These are phyloP conservation scores for Neurospora sp. DNA, from an alignment of 495 filamentous ascomycete species.

Conservation along the genomic window DNA sequence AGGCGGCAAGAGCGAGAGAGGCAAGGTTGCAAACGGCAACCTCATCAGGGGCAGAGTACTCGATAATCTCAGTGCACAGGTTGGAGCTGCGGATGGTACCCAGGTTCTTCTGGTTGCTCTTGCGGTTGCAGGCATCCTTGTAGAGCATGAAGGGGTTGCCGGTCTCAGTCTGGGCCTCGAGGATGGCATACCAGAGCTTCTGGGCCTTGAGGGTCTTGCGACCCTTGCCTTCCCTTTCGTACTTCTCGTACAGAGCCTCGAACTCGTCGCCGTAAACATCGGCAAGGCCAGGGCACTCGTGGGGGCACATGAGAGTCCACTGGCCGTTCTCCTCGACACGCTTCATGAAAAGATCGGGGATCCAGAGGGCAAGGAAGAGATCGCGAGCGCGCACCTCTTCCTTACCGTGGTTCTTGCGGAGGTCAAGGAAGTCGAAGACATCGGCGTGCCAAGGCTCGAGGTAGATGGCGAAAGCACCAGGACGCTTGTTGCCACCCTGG, in stretches of 20 bases:
- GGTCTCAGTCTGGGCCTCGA: slow-evolving; percentile 97
- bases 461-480: slow-evolving; percentile 97
- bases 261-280: slow-evolving; percentile 98
- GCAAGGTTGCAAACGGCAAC: slow-evolving; percentile 98
- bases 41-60: slow-evolving; percentile 95
- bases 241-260: slow-evolving; percentile 87
- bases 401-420: slow-evolving; percentile 98
- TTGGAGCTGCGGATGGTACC: slow-evolving; percentile 97
- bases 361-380: slow-evolving; percentile 96
- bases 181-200: slow-evolving; percentile 97
- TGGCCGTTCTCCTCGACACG: slow-evolving; percentile 90
- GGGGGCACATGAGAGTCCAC: slow-evolving; percentile 97
- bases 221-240: slow-evolving; percentile 82
- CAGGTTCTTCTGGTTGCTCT: slow-evolving; percentile 99
- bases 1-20: slow-evolving; percentile 82
- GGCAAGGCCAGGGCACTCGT: slow-evolving; percentile 86
- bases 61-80: slow-evolving; percentile 95
- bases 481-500: slow-evolving; percentile 98
- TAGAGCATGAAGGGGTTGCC: slow-evolving; percentile 99
- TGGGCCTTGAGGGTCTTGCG: slow-evolving; percentile 90
- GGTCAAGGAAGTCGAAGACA: slow-evolving; percentile 92
- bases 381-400: slow-evolving; percentile 95
- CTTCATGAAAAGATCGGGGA: slow-evolving; percentile 99
- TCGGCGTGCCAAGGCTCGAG: slow-evolving; percentile 99
- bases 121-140: slow-evolving; percentile 95